Base-by-base conservation (phyloP, 345 rosid species). In the Aegle marmelos region DNA sequence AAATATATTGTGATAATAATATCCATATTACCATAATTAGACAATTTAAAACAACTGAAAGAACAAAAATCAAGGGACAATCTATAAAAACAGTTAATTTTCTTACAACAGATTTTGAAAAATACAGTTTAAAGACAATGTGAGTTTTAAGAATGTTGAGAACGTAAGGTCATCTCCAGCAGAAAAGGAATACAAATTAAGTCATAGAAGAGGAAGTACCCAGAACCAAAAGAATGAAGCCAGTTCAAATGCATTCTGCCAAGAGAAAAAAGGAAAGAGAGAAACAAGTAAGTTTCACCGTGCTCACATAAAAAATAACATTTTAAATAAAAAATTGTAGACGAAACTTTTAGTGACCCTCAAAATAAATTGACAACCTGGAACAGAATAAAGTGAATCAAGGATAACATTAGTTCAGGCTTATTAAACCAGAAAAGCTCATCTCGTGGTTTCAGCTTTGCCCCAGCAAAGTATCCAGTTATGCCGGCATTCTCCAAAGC, bases 171-270 rank as follows among this genome's bases (percentile, higher is more conserved):
- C 67, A 64, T 76, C 60, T 50, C 30, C 73, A 48, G 33, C 76
- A 65, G 36, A 25, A 74, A 76, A 58, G 39, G 16, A 78, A 69
- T 68, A 33, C 3, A 9, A 72, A 70, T 88, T 59, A 57, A 70
- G 79, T 61, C 48, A 59, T 25, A 62, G 80, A 81, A 84, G 78
- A 86, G 85, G 45, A 78, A 28, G 68, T 92, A 93, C 99, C 99
- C 98, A 95, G 76, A 92, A 92, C 99, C 99, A 93, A 83, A 93
- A 92, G 88, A 93, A 95, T 1, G 99, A 92, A 73, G 99, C 98
- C 85, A 95, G 76, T 67, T 95, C 99, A 65, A 95, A 95, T 30
- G 99, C 91, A 80, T 95, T 95, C 99, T 95, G 93, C 85, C 74
- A 64, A 57, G 45, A 76, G 73, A 80, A 71, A 71, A 70, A 77